phyloP scores from a whole-genome alignment of 2,329 filamentous ascomycete genomes.

The Pezicula carpinea region DNA sequence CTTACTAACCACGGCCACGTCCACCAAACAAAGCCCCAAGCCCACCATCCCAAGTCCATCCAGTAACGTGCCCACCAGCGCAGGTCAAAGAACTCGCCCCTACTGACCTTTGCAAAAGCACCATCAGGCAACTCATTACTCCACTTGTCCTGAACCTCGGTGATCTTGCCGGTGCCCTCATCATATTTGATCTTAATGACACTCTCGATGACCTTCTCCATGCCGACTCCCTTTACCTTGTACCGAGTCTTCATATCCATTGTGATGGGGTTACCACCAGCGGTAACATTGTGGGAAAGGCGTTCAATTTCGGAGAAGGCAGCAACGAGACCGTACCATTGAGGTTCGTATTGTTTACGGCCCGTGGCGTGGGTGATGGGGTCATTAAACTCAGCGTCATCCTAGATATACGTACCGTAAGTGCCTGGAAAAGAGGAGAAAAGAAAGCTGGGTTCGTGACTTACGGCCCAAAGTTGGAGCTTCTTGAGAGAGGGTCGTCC shows the following conservation, averaged over 20 bases:
- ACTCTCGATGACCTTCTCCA: slow-evolving; percentile 44
- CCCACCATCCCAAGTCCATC: slow-evolving; percentile 33
- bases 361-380: slow-evolving; percentile 54
- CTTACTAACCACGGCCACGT: slow-evolving; percentile 36
- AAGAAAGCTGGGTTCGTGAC: not conserved
- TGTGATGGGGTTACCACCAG: slow-evolving; percentile 53
- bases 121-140: slow-evolving; percentile 46
- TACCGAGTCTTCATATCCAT: slow-evolving; percentile 51
- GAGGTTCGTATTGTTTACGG: slow-evolving; percentile 43
- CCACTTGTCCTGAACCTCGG: slow-evolving; percentile 51
- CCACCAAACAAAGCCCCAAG: slow-evolving; percentile 35
- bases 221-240: slow-evolving; percentile 46
- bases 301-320: slow-evolving; percentile 55
- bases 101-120: slow-evolving; percentile 45
- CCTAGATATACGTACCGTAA: slow-evolving; percentile 16
- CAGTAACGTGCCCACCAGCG: slow-evolving; percentile 34
- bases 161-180: slow-evolving; percentile 39
- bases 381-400: slow-evolving; percentile 53
- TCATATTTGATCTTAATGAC: slow-evolving; percentile 42
- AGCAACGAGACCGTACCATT: slow-evolving; percentile 54
- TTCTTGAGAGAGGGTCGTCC: slow-evolving; percentile 55
- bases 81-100: slow-evolving; percentile 27
- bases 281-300: slow-evolving; percentile 47
- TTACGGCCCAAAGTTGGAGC: slow-evolving; percentile 49
- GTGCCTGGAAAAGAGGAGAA: not conserved